Conservation (phyloP, 805 yeast species). For the Grigorovia jiainica region DNA sequence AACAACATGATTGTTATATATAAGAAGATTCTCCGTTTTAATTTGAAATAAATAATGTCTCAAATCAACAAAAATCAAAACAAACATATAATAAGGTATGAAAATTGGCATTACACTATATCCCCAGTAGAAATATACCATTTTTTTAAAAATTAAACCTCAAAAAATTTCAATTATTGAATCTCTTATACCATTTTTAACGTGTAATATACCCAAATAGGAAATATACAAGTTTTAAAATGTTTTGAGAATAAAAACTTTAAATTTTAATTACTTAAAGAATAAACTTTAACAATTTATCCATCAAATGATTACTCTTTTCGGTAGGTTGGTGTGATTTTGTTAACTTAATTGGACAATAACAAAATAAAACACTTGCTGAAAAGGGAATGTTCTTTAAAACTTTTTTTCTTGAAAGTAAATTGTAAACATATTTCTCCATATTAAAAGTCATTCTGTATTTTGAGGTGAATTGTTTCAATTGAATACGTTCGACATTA, state of each 20-base stretch:
- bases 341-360: too few species aligned
- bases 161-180: background rate
- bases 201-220: constrained; percentile 5
- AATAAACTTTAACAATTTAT: background rate
- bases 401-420: too few species aligned
- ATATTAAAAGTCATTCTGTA: too few species aligned
- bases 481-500: too few species aligned
- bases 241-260: background rate
- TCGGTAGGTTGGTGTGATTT: background rate
- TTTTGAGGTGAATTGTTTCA: too few species aligned
- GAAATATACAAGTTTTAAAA: constrained; percentile 5
- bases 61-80: background rate
- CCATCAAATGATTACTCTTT: background rate
- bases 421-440: too few species aligned
- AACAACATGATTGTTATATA: background rate
- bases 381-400: background rate
- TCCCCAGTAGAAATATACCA: too few species aligned
- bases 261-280: background rate
- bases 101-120: background rate
- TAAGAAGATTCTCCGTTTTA: background rate
- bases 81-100: background rate
- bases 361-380: too few species aligned
- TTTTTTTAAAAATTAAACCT: background rate
- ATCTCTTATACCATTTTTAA: background rate
- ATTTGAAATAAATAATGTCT: background rate